These are phyloP conservation scores for Astrephomene gubernaculifera DNA, from an alignment of 139 green algal genomes.

Conservation along the genomic window DNA sequence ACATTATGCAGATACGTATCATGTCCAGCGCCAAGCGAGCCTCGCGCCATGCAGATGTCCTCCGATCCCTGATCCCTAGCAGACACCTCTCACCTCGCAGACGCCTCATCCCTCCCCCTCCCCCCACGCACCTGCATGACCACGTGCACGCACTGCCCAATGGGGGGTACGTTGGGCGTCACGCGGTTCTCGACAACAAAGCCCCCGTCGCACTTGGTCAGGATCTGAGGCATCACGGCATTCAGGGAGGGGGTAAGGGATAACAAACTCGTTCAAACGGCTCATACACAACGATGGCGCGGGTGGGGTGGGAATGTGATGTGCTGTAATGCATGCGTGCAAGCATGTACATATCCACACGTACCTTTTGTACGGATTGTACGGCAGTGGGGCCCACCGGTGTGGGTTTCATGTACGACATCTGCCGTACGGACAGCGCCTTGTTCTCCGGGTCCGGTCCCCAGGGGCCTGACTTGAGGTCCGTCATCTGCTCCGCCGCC, in stretches of 20 bases:
- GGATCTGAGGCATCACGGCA: background rate
- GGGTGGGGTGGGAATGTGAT: background rate
- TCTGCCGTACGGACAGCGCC: background rate
- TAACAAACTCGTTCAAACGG: background rate
- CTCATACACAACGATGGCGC: too few species aligned
- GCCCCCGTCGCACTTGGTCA: background rate
- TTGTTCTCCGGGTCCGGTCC: slow-evolving; percentile 1
- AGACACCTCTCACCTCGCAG: background rate
- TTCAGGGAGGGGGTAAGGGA: background rate
- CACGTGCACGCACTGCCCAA: slow-evolving; percentile 20
- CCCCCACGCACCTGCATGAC: background rate
- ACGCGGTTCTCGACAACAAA: background rate
- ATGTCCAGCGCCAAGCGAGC: background rate
- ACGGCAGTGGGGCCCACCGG: background rate
- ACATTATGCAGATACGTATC: too few species aligned
- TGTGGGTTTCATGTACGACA: slow-evolving; percentile 14
- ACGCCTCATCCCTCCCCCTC: background rate
- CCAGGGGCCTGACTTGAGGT: slow-evolving; percentile 2
- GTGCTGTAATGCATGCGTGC: background rate
- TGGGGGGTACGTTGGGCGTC: slow-evolving; percentile 15
- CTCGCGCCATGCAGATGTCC: background rate
- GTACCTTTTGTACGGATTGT: background rate
- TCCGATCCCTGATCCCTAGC: background rate
- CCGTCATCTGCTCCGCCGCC: slow-evolving; percentile 21
- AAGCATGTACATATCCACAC: background rate